phyloP scores from a whole-genome alignment of 257 asterid genomes.

The Henckelia pumila region DNA sequence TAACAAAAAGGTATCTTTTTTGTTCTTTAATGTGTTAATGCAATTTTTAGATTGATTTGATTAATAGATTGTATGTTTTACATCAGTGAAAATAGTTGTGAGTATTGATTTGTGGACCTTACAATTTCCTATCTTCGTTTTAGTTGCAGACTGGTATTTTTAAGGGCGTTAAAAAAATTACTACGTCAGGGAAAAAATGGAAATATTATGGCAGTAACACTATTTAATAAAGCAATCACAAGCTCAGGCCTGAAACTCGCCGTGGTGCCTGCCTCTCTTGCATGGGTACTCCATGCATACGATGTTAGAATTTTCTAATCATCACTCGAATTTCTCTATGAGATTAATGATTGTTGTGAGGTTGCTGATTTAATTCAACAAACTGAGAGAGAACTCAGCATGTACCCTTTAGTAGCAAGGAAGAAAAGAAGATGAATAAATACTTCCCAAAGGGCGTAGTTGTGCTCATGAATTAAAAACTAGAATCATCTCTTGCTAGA shows the following conservation, averaged over 20 bases:
- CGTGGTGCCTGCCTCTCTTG: background rate
- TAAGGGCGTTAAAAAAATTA: conserved; percentile 2
- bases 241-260: background rate
- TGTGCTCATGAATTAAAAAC: background rate
- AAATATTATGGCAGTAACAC: background rate
- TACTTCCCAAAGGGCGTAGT: background rate
- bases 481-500: background rate
- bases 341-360: background rate
- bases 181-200: background rate
- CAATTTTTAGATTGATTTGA: background rate
- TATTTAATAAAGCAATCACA: background rate
- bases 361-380: background rate
- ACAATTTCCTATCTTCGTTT: conserved; percentile 1
- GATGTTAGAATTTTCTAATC: background rate
- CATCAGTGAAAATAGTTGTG: background rate
- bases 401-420: background rate
- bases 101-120: conserved; percentile 10
- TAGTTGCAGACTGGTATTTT: conserved; percentile 8
- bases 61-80: conserved; percentile 4
- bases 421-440: background rate
- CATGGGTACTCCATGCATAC: background rate
- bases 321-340: background rate
- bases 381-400: conserved; percentile 5
- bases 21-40: too few relatives aligned
- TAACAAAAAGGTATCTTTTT: conserved; percentile 61